Conservation (phyloP, 2,329 filamentous ascomycete species). For the Pseudonectria buxi region DNA sequence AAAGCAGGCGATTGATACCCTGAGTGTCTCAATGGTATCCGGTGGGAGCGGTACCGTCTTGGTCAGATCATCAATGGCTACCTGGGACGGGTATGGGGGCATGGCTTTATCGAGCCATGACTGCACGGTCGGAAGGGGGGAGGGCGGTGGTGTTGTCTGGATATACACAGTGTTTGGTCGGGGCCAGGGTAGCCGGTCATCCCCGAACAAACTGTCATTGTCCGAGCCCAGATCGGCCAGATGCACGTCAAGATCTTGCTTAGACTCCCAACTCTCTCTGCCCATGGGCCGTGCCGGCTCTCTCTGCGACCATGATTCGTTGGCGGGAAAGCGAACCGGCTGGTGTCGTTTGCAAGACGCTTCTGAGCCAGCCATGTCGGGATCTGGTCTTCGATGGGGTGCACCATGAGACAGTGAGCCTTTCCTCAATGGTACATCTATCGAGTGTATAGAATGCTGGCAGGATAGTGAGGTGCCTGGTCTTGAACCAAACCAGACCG, state of each 20-base stretch:
- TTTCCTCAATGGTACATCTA: no score
- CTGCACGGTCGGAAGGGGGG: conserved; percentile 29
- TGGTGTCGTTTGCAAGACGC: no score
- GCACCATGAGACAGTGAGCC: no score
- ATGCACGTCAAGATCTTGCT: conserved; percentile 8
- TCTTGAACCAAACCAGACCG: no score
- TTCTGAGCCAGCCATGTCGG: no score
- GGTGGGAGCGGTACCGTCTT: conserved; percentile 43
- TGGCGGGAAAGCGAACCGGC: no score
- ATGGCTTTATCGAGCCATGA: conserved; percentile 29
- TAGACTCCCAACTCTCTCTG: no score
- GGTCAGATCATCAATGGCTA: conserved; percentile 29
- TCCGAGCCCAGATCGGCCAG: conserved; percentile 11
- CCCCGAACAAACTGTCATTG: conserved; percentile 13
- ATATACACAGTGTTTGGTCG: conserved; percentile 22
- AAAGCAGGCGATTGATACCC: conserved; percentile 49
- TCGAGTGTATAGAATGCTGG: no score
- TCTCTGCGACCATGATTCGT: no score
- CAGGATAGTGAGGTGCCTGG: no score
- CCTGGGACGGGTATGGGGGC: conserved; percentile 22
- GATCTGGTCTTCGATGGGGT: no score
- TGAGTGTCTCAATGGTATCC: conserved; percentile 47
- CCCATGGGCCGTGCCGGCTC: no score
- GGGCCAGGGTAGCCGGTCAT: conserved; percentile 5
- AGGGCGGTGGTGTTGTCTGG: conserved; percentile 28